Evolutionary conservation across 106 monocot species (phyloP), one percentile per base, ranked within the genome.

Genomic region (Apostasia ramifera): DNA sequence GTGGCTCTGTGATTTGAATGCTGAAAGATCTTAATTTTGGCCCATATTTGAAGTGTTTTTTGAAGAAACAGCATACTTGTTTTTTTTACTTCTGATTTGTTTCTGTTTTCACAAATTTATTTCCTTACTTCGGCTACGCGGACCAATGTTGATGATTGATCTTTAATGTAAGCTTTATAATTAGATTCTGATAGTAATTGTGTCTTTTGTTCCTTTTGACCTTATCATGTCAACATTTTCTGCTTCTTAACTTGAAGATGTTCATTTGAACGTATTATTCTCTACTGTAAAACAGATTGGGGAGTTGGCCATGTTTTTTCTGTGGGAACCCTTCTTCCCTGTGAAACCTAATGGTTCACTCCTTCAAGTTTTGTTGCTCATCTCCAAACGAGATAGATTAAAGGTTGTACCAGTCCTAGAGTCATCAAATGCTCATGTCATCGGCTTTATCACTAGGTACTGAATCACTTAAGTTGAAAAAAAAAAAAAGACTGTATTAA

Each of bases 301-400:
- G 38, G 79, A 76, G 47, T 72, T 83, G 26, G 79, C 83, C 2
- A 83, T 76, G 58, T 72, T 52, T 13, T 83, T 69, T 69, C 58
- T 83, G 40, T 83, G 83, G 83, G 79, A 83, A 53, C 79, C 79
- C 6, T 83, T 83, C 72, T 83, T 83, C 55, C 83, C 83, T 15
- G 74, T 76, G 26, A 69, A 57, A 39, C 40, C 46, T 42, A 50
- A 59, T 53, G 83, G 68, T 46, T 52, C 83, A 43, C 83, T 83
- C 44, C 79, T 83, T 68, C 83, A 79, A 50, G 75, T 79, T 11
- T 15, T 75, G 37, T 72, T 83, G 47, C 83, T 83, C 42, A 79
- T 83, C 65, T 45, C 83, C 2, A 83, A 76, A 38, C 83, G 79
- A 41, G 59, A 54, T 8, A 76, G 72, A 14, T 10, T 83, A 14